A percentile compares a stretch with the other conserved stretches of the same genome.
Conservation (phyloP, 2,329 filamentous ascomycete species). For the Botrytis pseudocinerea region DNA sequence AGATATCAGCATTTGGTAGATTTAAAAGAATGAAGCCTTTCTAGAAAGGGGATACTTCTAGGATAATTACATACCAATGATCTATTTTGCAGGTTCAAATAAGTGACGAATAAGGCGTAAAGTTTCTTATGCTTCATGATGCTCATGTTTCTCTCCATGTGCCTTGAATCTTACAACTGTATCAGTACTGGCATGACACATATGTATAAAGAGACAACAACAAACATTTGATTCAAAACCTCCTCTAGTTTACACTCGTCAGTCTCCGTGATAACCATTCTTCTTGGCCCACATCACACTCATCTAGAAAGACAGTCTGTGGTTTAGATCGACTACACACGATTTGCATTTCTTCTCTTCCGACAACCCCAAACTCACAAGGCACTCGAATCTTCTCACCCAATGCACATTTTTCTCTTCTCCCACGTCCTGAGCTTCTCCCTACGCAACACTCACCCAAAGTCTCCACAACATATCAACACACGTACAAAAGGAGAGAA, state of each 20-base stretch:
- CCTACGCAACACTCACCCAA: too few relatives aligned
- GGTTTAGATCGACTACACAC: too few relatives aligned
- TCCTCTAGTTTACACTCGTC: neutral
- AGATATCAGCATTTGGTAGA: neutral
- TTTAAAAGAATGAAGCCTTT: neutral
- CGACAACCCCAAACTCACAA: too few relatives aligned
- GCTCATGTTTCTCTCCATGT: neutral
- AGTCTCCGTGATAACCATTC: rapidly evolving
- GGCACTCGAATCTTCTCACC: too few relatives aligned
- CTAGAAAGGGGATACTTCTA: neutral
- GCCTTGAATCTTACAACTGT: rapidly evolving
- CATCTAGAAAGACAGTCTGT: neutral
- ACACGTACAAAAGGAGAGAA: too few relatives aligned
- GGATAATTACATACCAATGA: neutral
- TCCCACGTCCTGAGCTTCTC: too few relatives aligned
- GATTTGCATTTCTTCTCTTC: too few relatives aligned
- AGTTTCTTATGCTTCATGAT: neutral
- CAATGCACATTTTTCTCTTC: too few relatives aligned
- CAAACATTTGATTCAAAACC: too few relatives aligned
- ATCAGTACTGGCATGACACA: neutral
- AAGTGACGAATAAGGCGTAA: neutral
- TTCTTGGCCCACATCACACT: neutral
- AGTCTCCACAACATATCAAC: too few relatives aligned
- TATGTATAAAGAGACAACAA: neutral
- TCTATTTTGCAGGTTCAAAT: neutral